A percentile compares a stretch with the other conserved stretches of the same genome.
Evolutionary conservation across 495 filamentous ascomycete genomes (phyloP).

Genomic region (Penicillium manginii): DNA sequence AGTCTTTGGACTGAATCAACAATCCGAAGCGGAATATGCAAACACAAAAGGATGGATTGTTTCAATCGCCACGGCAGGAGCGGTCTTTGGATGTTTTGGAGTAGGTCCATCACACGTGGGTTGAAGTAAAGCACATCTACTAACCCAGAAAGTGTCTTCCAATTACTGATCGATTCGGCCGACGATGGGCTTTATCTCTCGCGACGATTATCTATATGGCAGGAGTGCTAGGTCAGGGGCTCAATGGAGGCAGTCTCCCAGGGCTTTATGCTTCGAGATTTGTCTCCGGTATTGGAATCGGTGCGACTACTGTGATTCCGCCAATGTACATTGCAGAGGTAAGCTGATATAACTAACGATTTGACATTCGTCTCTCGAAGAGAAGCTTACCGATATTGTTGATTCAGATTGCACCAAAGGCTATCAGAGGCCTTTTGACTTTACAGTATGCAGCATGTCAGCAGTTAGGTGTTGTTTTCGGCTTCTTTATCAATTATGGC

Average conservation of each 20-base stretch:
- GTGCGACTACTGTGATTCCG: constrained; percentile 59
- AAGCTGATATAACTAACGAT: not conserved
- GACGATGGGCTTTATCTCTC: constrained; percentile 48
- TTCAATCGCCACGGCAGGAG: constrained; percentile 64
- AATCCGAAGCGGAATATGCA: constrained; percentile 51
- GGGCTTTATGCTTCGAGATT: constrained; percentile 56
- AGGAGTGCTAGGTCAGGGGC: constrained; percentile 60
- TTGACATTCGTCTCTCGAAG: not conserved
- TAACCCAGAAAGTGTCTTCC: constrained; percentile 20
- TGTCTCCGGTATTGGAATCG: constrained; percentile 64
- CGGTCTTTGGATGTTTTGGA: constrained; percentile 34
- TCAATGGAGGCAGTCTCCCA: constrained; percentile 44
- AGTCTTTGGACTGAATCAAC: constrained; percentile 53
- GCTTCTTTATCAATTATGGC: constrained; percentile 65
- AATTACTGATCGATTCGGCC: constrained; percentile 24
- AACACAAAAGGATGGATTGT: constrained; percentile 59
- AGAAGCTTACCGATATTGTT: not conserved
- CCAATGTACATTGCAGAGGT: constrained; percentile 53
- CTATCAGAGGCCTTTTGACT: constrained; percentile 66
- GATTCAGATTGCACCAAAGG: constrained; percentile 61
- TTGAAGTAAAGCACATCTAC: not conserved
- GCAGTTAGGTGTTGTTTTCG: constrained; percentile 59
- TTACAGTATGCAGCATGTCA: constrained; percentile 68
- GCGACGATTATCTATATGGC: constrained; percentile 58
- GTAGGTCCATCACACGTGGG: constrained; percentile 11